phyloP scores from a whole-genome alignment of 2,329 filamentous ascomycete genomes.

The Epichloe amarillans region DNA sequence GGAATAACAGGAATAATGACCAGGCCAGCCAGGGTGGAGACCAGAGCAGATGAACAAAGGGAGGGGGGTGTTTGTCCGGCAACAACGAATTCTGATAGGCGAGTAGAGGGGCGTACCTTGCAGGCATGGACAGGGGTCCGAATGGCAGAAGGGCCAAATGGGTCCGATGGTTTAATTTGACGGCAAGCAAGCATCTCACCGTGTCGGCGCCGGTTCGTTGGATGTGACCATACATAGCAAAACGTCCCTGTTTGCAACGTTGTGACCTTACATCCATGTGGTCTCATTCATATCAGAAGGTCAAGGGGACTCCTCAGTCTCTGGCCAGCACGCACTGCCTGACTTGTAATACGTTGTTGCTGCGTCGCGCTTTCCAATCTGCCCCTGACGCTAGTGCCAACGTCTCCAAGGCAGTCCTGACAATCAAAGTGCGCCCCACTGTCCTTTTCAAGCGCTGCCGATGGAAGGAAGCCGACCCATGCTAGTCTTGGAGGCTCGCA shows the following conservation, averaged over 20 bases:
- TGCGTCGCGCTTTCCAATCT: not conserved
- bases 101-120: slow-evolving; percentile 2
- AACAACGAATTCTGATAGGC: not conserved
- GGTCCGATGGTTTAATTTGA: slow-evolving; percentile 4
- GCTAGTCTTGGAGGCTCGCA: no score
- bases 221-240: no score
- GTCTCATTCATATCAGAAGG: no score
- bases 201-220: no score
- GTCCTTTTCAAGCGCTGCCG: no score
- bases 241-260: no score
- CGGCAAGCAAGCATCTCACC: not conserved
- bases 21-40: not conserved
- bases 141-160: not conserved
- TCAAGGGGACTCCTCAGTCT: no score
- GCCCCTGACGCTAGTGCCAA: slow-evolving; percentile 12
- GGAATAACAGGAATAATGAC: not conserved
- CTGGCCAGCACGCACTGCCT: no score
- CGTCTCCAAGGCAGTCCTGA: not conserved
- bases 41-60: not conserved
- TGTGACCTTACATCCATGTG: no score
- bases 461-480: no score
- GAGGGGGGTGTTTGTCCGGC: not conserved
- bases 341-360: no score
- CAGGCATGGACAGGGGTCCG: not conserved
- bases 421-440: no score